Evolutionary conservation across 192 early-diverging fungal genomes (phyloP).

Genomic region (Piromyces finnis): DNA sequence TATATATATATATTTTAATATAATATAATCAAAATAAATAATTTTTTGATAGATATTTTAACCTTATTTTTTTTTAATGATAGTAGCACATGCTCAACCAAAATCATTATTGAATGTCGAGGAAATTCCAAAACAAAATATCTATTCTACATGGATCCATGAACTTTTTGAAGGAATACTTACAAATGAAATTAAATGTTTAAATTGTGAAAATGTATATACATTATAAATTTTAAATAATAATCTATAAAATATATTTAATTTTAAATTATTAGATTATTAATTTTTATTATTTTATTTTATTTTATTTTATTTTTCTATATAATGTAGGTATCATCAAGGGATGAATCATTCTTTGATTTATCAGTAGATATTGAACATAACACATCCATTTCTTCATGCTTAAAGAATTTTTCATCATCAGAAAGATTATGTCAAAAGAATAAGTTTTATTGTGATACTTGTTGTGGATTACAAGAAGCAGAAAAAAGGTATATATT

Average conservation of each 20-base stretch:
- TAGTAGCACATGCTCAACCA: neutral
- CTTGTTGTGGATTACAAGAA: constrained; percentile 84
- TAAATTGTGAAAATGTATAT: constrained; percentile 80
- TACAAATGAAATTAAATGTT: constrained; percentile 91
- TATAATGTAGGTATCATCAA: constrained; percentile 55
- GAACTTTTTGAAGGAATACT: constrained; percentile 84
- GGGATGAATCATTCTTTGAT: constrained; percentile 90
- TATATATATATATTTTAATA: no score
- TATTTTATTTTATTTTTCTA: no score
- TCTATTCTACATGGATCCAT: constrained; percentile 71
- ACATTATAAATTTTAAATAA: no score
- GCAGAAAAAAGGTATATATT: constrained; percentile 62
- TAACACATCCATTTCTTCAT: constrained; percentile 82
- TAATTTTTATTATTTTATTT: no score
- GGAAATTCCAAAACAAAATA: constrained; percentile 36
- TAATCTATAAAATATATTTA: no score
- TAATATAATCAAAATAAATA: no score
- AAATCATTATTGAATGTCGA: constrained; percentile 13
- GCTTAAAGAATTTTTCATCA: constrained; percentile 88
- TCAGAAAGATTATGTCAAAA: constrained; percentile 88
- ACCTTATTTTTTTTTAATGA: no score
- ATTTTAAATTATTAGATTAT: no score
- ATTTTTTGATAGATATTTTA: no score
- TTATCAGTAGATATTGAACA: constrained; percentile 92
- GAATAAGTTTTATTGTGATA: constrained; percentile 97